Evolutionary conservation across 106 monocot genomes (phyloP), one percentile per base, ranked within the genome.

Genomic region (Apostasia shenzhenica): DNA sequence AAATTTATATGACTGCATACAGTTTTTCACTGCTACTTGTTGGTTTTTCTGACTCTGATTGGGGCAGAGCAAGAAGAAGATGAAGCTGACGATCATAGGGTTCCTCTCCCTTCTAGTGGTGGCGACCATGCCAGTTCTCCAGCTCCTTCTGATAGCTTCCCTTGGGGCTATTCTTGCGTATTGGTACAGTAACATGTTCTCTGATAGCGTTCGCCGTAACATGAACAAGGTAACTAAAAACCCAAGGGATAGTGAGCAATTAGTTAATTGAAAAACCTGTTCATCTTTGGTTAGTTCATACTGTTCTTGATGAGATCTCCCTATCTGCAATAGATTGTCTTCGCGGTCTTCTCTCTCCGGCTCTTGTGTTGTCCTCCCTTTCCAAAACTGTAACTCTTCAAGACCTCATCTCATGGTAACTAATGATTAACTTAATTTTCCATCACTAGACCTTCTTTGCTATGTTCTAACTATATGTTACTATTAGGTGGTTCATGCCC

Each of bases 401-500:
- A 13, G 87, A 88, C 40, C 61, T 88, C 55, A 72, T 84, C 26
- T 88, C 87, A 14, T 88, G 83, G 87, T 88, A 59, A 72, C 44
- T 57, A 11, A 1, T 52, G 2, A 71, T 53, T 0, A 12, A 59
- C 37, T 37, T 13, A 11, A 46, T 44, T 5, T 5, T 58, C 37
- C 6, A 50, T 50, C 50, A 50, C 0, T 4, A 45, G 0, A 13
- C 6, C 1, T 12, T 11, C 50, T 52, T 48, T 42, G 2, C 45
- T 10, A 11, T 39, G 41, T 41, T 76, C 40, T 52, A 5, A n/a
- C 41, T 41, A 57, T 11, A 67, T 63, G 3, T 63, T 45, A 8
- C 11, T 42, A 55, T 13, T 44, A 93, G 93, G 93, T 93, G 93
- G 88, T 93, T 89, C 73, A 93, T 93, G 93, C 85, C 83, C 2